Evolutionary conservation across 1,139 yeast genomes (phyloP), one percentile per base, ranked within the genome.

Genomic region (Yamadazyma blattariae): DNA sequence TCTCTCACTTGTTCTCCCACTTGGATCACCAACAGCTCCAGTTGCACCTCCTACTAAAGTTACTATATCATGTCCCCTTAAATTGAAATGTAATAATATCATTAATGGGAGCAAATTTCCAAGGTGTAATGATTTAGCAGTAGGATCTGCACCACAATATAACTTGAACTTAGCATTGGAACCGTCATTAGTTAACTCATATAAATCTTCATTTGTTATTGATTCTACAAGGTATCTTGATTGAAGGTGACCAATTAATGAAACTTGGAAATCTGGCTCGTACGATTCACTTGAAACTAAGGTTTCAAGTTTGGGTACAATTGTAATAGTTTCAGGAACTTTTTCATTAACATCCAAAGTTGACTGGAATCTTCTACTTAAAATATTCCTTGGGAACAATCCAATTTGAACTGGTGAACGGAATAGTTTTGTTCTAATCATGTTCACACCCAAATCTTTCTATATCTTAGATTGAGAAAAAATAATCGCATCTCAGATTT

Each of bases 41-140:
- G 99, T 92, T 8, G 97, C 98, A n/a, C 97, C 98, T 8, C 98
- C 98, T 7, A 92, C 87, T 11, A 94, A 58, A 0, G 94, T 89
- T 9, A 81, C 79, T 9, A 88, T 79, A 45, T 77, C 77, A 54
- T 90, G 96, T 1, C 98, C 98, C 24, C 94, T 65, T 25, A 90
- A 62, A 44, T 78, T 78, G 56, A 89, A 90, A 56, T 94, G 97
- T 31, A 92, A 66, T 30, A 90, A 61, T 3, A 88, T 79, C 81
- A 94, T 77, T 44, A 92, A 62, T 1, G 98, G 98, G 28, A 92
- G 67, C 38, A 94, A 62, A 51, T 92, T 92, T 2, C 98, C 99
- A 42, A 92, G 62, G 61, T 92, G 99, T 21, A 92, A 66, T 0
- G 97, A 89, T 34, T 59, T 65, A 1, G 98, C 98, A 0, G 96